These are phyloP conservation scores for Lolium perenne DNA, from an alignment of 176 grass and related monocot genomes.

Conservation along the genomic window DNA sequence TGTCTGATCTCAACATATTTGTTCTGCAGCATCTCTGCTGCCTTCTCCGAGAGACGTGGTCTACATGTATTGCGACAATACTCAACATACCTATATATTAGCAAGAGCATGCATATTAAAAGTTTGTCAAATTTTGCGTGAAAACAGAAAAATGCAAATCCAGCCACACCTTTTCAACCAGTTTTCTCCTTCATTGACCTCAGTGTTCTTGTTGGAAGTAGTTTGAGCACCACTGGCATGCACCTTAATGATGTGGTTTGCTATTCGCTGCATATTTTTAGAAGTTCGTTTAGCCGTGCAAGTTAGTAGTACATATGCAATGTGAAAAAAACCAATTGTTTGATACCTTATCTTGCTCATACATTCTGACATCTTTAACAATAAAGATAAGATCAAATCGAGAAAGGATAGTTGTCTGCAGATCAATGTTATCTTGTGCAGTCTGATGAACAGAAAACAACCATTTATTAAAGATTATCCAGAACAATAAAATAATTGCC, in stretches of 20 bases:
- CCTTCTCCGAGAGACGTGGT: constrained; percentile 88
- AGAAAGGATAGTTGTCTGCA: constrained; percentile 98
- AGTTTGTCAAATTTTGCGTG: not conserved
- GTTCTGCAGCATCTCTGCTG: constrained; percentile 93
- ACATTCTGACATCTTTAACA: constrained; percentile 92
- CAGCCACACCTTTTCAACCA: constrained; percentile 81
- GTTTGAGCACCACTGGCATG: constrained; percentile 85
- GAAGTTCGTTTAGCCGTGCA: constrained; percentile 13
- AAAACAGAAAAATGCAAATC: constrained; percentile 24
- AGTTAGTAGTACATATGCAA: not conserved
- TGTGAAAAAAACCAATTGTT: constrained; percentile 14
- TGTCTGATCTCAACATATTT: constrained; percentile 99
- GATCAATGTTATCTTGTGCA: constrained; percentile 95
- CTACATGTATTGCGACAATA: constrained; percentile 84
- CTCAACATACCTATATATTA: constrained; percentile 74
- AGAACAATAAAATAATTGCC: not conserved
- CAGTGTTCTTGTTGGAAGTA: constrained; percentile 55
- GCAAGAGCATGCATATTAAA: constrained; percentile 11
- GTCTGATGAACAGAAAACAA: constrained; percentile 59
- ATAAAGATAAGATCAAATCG: constrained; percentile 98
- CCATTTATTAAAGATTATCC: constrained; percentile 20
- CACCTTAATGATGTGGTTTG: constrained; percentile 93
- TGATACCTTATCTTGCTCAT: constrained; percentile 92
- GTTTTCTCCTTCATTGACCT: constrained; percentile 85
- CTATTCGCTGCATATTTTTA: constrained; percentile 60